Evolutionary conservation across 2,329 filamentous ascomycete genomes (phyloP).

Genomic region (Clarireedia sp.): DNA sequence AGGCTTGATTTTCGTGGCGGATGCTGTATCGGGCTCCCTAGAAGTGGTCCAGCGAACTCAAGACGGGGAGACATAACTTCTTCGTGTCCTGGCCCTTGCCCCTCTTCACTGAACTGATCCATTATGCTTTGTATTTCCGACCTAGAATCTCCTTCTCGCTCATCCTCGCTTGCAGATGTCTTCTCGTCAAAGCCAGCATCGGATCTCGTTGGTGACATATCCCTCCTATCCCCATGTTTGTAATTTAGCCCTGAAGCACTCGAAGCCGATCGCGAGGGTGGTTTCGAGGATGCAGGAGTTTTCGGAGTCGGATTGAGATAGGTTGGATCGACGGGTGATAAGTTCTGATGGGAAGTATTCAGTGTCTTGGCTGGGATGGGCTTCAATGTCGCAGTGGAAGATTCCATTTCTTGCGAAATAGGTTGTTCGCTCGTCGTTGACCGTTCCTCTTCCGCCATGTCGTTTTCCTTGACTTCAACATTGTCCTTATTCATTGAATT

Average conservation of each 20-base stretch:
- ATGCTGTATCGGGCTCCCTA: constrained; percentile 59
- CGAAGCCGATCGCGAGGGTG: constrained; percentile 32
- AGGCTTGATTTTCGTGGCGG: constrained; percentile 82
- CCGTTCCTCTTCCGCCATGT: background rate
- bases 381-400: constrained; percentile 29
- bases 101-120: constrained; percentile 81
- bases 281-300: constrained; percentile 35
- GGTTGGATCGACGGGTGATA: constrained; percentile 22
- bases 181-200: constrained; percentile 51
- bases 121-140: constrained; percentile 96
- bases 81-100: constrained; percentile 62
- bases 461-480: background rate
- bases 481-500: background rate
- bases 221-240: constrained; percentile 31
- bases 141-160: constrained; percentile 60
- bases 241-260: constrained; percentile 27
- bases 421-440: background rate
- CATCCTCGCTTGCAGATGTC: constrained; percentile 50
- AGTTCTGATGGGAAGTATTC: constrained; percentile 9
- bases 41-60: constrained; percentile 71
- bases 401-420: constrained; percentile 26
- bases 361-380: constrained; percentile 15
- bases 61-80: constrained; percentile 89
- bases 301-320: constrained; percentile 43
- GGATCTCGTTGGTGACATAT: constrained; percentile 45